A percentile compares a stretch with the other conserved stretches of the same genome.
These are phyloP conservation scores for Penicillium odoratum DNA, from an alignment of 495 filamentous ascomycete genomes.

Conservation along the genomic window DNA sequence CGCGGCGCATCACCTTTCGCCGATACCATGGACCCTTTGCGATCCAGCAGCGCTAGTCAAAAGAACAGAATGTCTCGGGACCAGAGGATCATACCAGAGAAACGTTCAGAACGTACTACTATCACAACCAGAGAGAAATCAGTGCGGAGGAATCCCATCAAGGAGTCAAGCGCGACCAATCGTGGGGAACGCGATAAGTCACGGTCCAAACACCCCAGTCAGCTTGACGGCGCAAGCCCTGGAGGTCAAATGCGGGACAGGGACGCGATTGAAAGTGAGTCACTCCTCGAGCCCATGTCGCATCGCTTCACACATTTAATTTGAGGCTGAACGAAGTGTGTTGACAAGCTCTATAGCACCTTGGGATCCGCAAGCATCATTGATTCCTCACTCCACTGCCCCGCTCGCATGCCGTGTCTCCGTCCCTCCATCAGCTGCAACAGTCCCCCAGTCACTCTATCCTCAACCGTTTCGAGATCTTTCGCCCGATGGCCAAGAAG, in stretches of 20 bases:
- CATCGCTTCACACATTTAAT: neutral
- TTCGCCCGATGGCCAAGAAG: slow-evolving; percentile 78
- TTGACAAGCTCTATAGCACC: slow-evolving; percentile 38
- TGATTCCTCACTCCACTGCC: slow-evolving; percentile 83
- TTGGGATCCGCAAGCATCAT: slow-evolving; percentile 82
- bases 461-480: slow-evolving; percentile 71
- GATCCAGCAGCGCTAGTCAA: slow-evolving; percentile 37
- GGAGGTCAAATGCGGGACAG: slow-evolving; percentile 42
- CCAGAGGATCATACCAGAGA: slow-evolving; percentile 33
- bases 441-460: slow-evolving; percentile 67
- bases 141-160: slow-evolving; percentile 64
- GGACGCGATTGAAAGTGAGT: slow-evolving; percentile 37
- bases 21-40: slow-evolving; percentile 38
- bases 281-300: neutral
- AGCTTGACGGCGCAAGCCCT: slow-evolving; percentile 41
- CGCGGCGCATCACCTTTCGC: slow-evolving; percentile 37
- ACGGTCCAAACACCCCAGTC: slow-evolving; percentile 38
- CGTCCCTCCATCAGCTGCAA: slow-evolving; percentile 72
- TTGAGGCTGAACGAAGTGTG: neutral
- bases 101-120: slow-evolving; percentile 45
- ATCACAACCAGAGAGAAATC: slow-evolving; percentile 66
- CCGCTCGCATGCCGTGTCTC: slow-evolving; percentile 87
- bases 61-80: slow-evolving; percentile 38
- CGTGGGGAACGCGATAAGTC: slow-evolving; percentile 45
- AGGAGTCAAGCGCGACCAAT: slow-evolving; percentile 48